phyloP scores from a whole-genome alignment of 495 filamentous ascomycete species.

The Aspergillus sparsus region DNA sequence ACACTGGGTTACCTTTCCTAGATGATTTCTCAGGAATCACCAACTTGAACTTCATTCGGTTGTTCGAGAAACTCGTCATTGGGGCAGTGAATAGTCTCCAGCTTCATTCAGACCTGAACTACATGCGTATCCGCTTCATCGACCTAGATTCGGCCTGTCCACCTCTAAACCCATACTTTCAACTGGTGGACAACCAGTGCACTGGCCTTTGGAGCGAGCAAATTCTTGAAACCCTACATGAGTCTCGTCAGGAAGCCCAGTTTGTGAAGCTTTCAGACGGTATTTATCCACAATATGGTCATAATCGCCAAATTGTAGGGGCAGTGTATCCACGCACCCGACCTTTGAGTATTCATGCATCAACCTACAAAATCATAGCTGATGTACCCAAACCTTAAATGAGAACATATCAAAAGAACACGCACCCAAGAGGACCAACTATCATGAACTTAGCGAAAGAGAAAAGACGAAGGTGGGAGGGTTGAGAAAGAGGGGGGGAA shows the following conservation, averaged over 20 bases:
- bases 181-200: slow-evolving; percentile 56
- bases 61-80: slow-evolving; percentile 65
- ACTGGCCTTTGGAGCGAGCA: slow-evolving; percentile 69
- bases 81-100: slow-evolving; percentile 59
- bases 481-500: too few relatives aligned
- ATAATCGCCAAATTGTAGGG: slow-evolving; percentile 33
- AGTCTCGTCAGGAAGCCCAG: slow-evolving; percentile 52
- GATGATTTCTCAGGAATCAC: slow-evolving; percentile 65
- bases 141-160: slow-evolving; percentile 60
- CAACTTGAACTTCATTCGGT: slow-evolving; percentile 64
- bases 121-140: slow-evolving; percentile 68
- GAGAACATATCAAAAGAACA: not conserved
- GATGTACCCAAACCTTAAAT: slow-evolving; percentile 33
- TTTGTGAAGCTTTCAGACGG: slow-evolving; percentile 61
- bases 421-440: not conserved
- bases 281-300: slow-evolving; percentile 41
- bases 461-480: too few relatives aligned
- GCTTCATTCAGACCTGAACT: slow-evolving; percentile 52
- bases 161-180: slow-evolving; percentile 67
- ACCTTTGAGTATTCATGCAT: slow-evolving; percentile 35
- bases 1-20: slow-evolving; percentile 26
- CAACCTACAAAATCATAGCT: slow-evolving; percentile 39
- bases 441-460: too few relatives aligned
- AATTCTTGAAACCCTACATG: slow-evolving; percentile 57
- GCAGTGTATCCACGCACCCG: slow-evolving; percentile 35